Evolutionary conservation across 352 stramenopile species (phyloP).

Genomic region (Phytopythium ostracodes): DNA sequence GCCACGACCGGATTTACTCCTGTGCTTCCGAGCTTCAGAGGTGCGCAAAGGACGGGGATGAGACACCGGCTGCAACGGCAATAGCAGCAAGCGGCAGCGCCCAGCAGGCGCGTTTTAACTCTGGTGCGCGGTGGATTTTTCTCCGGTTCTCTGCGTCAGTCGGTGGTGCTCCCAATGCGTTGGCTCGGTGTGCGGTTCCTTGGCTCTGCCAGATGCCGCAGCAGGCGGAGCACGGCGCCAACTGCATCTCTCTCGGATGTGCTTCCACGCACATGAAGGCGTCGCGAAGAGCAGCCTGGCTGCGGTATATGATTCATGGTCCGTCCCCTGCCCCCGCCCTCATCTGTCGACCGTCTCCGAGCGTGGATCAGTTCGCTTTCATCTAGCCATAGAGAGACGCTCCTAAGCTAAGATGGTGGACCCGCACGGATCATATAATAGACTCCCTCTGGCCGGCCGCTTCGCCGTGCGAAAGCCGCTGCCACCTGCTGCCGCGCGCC

Average conservation of each 20-base stretch:
- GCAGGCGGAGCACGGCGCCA: background rate
- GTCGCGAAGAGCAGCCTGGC: background rate
- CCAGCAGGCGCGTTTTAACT: background rate
- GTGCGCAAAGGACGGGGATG: background rate
- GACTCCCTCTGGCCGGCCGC: background rate
- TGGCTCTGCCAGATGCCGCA: background rate
- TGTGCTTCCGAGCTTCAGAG: background rate
- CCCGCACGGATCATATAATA: background rate
- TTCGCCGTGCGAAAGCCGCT: background rate
- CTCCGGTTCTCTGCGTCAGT: background rate
- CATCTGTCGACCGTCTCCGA: constrained; percentile 2
- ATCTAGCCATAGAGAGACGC: background rate
- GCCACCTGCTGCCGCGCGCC: background rate
- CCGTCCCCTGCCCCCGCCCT: background rate
- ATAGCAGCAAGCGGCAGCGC: background rate
- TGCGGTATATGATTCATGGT: background rate
- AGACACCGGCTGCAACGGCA: background rate
- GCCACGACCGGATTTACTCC: background rate
- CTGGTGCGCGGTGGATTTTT: constrained; percentile 8
- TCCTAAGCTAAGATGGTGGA: background rate
- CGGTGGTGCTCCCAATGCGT: background rate
- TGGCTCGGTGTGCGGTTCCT: background rate
- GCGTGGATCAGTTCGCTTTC: background rate
- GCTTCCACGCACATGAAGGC: background rate
- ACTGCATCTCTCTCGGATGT: constrained; percentile 1